Evolutionary conservation across 2,329 filamentous ascomycete genomes (phyloP).

Genomic region (Mycocentrospora acerina): DNA sequence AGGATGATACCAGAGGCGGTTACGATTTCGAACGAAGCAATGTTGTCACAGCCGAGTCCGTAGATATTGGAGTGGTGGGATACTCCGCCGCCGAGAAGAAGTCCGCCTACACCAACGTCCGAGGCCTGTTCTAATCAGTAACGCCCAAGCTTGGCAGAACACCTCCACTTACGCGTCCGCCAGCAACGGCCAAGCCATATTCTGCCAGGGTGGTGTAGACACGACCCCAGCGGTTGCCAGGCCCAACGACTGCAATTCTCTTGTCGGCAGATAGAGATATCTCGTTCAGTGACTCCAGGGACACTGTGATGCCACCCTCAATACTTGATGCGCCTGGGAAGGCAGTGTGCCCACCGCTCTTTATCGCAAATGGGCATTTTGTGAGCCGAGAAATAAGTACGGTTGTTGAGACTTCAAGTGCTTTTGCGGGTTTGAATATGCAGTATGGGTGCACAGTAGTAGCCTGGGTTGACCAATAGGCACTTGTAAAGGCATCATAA

Average conservation of each 20-base stretch:
- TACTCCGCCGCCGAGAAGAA: conserved; percentile 22
- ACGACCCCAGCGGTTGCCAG: conserved; percentile 35
- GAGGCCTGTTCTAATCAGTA: conserved; percentile 1
- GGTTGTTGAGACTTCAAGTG: conserved; percentile 19
- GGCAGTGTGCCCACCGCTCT: conserved; percentile 31
- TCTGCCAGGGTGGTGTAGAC: conserved; percentile 31
- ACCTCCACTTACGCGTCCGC: conserved; percentile 20
- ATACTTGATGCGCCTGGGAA: conserved; percentile 30
- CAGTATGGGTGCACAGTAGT: conserved; percentile 20
- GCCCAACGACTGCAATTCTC: conserved; percentile 24
- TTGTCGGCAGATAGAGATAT: conserved; percentile 19
- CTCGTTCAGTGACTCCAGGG: conserved; percentile 26
- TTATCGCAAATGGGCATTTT: conserved; percentile 43
- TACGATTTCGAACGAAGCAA: conserved; percentile 36
- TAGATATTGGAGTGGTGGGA: conserved; percentile 32
- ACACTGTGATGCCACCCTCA: conserved; percentile 30
- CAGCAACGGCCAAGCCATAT: conserved; percentile 25
- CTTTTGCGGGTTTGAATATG: conserved; percentile 25
- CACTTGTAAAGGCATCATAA: conserved; percentile 17
- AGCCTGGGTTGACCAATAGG: conserved; percentile 31
- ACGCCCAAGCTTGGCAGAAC: too few relatives aligned
- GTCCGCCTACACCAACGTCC: conserved; percentile 32
- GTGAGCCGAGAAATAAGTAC: conserved; percentile 22
- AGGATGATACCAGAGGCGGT: conserved; percentile 22
- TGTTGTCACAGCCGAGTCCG: conserved; percentile 38